Percentiles rank a stretch among this genome's conserved stretches.
Evolutionary conservation across 2,329 filamentous ascomycete genomes (phyloP).

Genomic region (Talaromyces marneffei): DNA sequence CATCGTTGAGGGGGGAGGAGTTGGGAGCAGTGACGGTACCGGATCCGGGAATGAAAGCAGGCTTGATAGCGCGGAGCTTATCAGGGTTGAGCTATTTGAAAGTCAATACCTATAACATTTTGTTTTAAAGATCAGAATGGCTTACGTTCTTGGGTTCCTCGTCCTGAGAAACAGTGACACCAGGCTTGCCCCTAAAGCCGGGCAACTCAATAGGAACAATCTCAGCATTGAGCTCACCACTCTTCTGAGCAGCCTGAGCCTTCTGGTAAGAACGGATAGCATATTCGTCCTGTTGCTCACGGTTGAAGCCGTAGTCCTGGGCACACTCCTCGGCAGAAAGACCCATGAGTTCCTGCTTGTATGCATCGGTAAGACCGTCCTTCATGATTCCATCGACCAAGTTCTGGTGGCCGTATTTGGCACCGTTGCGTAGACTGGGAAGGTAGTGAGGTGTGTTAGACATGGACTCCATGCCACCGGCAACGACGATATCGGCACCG

Average conservation of each 20-base stretch:
- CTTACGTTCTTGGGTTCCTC: slow-evolving; percentile 89
- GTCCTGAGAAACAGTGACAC: slow-evolving; percentile 71
- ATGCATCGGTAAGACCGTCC: slow-evolving; percentile 91
- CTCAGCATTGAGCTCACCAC: slow-evolving; percentile 74
- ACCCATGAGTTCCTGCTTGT: slow-evolving; percentile 96
- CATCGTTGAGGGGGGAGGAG: slow-evolving; percentile 92
- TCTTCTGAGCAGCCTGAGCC: slow-evolving; percentile 77
- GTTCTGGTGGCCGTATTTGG: slow-evolving; percentile 88
- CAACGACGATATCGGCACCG: slow-evolving; percentile 86
- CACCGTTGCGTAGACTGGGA: slow-evolving; percentile 73
- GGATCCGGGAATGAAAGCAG: slow-evolving; percentile 66
- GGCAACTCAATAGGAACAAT: slow-evolving; percentile 85
- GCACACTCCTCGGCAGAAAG: slow-evolving; percentile 88
- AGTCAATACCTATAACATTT: not conserved
- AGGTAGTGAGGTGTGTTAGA: slow-evolving; percentile 97
- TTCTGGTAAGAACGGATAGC: slow-evolving; percentile 93
- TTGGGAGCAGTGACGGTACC: slow-evolving; percentile 95
- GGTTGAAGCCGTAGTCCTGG: slow-evolving; percentile 69
- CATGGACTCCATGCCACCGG: slow-evolving; percentile 96
- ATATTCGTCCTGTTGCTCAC: slow-evolving; percentile 89
- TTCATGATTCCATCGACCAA: slow-evolving; percentile 88
- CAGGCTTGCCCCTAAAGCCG: slow-evolving; percentile 84
- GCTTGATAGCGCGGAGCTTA: slow-evolving; percentile 79
- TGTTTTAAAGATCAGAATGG: not conserved
- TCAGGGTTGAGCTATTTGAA: slow-evolving; percentile 59